Evolutionary conservation across 495 filamentous ascomycete species (phyloP).

Genomic region (Penicillium simplicissimum): DNA sequence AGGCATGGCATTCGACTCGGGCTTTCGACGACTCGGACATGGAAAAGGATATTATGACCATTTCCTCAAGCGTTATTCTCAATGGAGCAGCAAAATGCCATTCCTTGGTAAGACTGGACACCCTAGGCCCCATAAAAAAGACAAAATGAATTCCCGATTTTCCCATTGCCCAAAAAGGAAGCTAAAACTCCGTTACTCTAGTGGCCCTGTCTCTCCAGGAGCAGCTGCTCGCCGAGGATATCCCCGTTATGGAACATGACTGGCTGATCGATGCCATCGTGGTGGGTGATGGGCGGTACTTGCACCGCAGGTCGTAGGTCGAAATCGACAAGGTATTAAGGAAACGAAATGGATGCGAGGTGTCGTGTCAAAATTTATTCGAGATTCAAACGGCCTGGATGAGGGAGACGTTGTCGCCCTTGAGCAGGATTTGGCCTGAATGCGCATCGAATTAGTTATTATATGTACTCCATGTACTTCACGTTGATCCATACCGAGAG

Average conservation of each 20-base stretch:
- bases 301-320: conserved; percentile 36
- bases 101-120: conserved; percentile 55
- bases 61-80: conserved; percentile 74
- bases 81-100: conserved; percentile 56
- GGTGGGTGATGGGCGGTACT: conserved; percentile 54
- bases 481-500: conserved; percentile 62
- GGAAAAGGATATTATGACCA: conserved; percentile 97
- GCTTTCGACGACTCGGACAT: conserved; percentile 80
- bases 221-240: conserved; percentile 69
- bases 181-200: conserved; percentile 39
- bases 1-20: conserved; percentile 85
- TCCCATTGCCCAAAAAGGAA: conserved; percentile 4
- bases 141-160: conserved; percentile 17
- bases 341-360: conserved; percentile 18
- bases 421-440: conserved; percentile 90
- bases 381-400: conserved; percentile 70
- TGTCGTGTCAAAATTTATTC: conserved; percentile 8
- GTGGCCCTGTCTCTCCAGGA: conserved; percentile 87
- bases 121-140: conserved; percentile 8
- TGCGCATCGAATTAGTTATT: not conserved
- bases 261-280: conserved; percentile 67
- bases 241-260: conserved; percentile 69
- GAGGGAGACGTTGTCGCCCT: conserved; percentile 95
- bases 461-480: not conserved
- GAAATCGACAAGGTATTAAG: conserved; percentile 21